A percentile compares a stretch with the other conserved stretches of the same genome.
Conservation (phyloP, 352 stramenopile genomes). For the Phytophthora parvispora region DNA sequence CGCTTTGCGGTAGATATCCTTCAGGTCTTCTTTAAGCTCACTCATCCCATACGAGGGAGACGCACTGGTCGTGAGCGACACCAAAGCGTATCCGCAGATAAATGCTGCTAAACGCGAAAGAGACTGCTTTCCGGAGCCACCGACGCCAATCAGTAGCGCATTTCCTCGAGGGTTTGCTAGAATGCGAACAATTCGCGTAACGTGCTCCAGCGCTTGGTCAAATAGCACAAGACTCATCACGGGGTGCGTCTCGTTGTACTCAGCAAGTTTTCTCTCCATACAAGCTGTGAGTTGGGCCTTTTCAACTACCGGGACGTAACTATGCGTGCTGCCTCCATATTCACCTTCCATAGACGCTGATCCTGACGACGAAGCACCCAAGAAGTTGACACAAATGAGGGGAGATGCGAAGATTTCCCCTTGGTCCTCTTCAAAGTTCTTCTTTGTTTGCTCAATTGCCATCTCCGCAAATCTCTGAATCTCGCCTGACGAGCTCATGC, state of each 20-base stretch:
- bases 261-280: slow-evolving; percentile 72
- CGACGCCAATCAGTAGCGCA: slow-evolving; percentile 88
- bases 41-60: slow-evolving; percentile 70
- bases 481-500: slow-evolving; percentile 83
- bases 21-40: slow-evolving; percentile 92
- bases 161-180: slow-evolving; percentile 81
- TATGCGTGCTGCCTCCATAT: slow-evolving; percentile 24
- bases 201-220: slow-evolving; percentile 92
- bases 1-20: slow-evolving; percentile 90
- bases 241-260: slow-evolving; percentile 95
- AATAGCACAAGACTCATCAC: slow-evolving; percentile 96
- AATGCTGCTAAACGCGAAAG: slow-evolving; percentile 92
- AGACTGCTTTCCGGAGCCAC: slow-evolving; percentile 92
- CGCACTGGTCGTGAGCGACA: slow-evolving; percentile 70
- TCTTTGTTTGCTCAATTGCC: slow-evolving; percentile 88
- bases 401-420: slow-evolving; percentile 75
- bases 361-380: slow-evolving; percentile 18
- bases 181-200: slow-evolving; percentile 91
- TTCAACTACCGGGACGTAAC: slow-evolving; percentile 65
- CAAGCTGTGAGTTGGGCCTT: slow-evolving; percentile 59
- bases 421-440: slow-evolving; percentile 87
- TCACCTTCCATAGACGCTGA: slow-evolving; percentile 16
- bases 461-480: slow-evolving; percentile 86
- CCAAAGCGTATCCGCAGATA: slow-evolving; percentile 81
- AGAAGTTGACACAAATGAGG: slow-evolving; percentile 81